A percentile compares a stretch with the other conserved stretches of the same genome.
These are phyloP conservation scores for Tremellales sp. DNA, from an alignment of 1,284 basidiomycete species.

Conservation along the genomic window DNA sequence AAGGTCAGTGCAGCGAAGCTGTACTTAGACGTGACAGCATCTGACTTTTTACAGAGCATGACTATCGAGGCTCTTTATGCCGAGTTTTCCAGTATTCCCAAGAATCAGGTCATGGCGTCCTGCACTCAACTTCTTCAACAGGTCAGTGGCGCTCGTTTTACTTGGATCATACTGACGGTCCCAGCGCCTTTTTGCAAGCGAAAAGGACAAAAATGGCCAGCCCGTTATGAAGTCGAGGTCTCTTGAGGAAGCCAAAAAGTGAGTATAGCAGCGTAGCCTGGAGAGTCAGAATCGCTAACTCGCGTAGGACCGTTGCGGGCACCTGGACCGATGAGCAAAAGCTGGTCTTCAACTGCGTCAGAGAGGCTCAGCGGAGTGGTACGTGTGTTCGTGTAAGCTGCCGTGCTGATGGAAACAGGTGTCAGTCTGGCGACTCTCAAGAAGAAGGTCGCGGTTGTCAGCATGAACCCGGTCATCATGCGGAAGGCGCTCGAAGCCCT, in stretches of 20 bases:
- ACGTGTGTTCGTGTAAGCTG: neutral
- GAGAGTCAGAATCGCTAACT: neutral
- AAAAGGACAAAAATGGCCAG: slow-evolving; percentile 21
- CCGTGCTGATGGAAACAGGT: slow-evolving; percentile 8
- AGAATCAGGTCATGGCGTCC: slow-evolving; percentile 18
- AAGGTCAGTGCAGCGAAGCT: slow-evolving; percentile 20
- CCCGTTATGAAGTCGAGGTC: slow-evolving; percentile 28
- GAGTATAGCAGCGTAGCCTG: slow-evolving; percentile 1
- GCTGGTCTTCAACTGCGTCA: slow-evolving; percentile 26
- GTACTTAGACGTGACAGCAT: neutral
- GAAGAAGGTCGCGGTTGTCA: slow-evolving; percentile 21
- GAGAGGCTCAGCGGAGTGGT: slow-evolving; percentile 16
- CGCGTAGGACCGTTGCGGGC: slow-evolving; percentile 15
- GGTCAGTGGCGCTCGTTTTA: no score
- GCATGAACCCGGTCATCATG: slow-evolving; percentile 28
- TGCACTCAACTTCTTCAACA: no score
- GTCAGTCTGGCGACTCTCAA: slow-evolving; percentile 13
- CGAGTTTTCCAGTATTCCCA: slow-evolving; percentile 23
- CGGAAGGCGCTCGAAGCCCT: slow-evolving; percentile 37
- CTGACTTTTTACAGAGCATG: slow-evolving; percentile 18
- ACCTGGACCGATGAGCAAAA: slow-evolving; percentile 38
- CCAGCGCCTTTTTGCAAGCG: slow-evolving; percentile 15
- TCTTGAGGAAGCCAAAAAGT: slow-evolving; percentile 35
- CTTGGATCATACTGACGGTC: no score
- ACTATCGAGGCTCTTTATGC: slow-evolving; percentile 22